A percentile compares a stretch with the other conserved stretches of the same genome.
phyloP scores from a whole-genome alignment of 1,139 yeast species.

The Kurtzmaniella quercitrusa region DNA sequence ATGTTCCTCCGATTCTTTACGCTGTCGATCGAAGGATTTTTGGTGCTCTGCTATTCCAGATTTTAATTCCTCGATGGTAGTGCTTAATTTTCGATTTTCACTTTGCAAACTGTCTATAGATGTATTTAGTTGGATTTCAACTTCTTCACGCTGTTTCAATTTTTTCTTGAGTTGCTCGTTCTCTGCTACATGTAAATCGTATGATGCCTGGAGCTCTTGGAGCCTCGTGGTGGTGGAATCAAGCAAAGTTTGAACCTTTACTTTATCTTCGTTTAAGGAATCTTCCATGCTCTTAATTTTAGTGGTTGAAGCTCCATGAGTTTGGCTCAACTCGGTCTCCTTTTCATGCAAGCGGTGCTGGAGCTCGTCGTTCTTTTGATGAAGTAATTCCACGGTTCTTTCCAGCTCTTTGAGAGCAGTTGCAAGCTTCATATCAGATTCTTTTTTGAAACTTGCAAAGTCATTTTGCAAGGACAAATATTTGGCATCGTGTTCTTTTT shows the following conservation, averaged over 20 bases:
- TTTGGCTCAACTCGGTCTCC: background rate
- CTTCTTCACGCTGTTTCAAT: background rate
- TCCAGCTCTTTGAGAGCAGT: background rate
- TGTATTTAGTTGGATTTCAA: background rate
- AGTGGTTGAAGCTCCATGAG: background rate
- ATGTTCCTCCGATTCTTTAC: background rate
- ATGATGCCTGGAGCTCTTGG: background rate
- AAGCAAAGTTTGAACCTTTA: constrained; percentile 1
- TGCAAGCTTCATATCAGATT: background rate
- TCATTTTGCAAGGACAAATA: background rate
- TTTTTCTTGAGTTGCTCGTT: background rate
- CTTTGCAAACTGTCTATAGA: background rate
- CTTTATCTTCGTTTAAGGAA: constrained; percentile 3
- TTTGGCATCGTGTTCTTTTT: background rate
- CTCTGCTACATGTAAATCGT: background rate
- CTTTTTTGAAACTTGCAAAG: background rate
- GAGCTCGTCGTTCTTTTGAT: background rate
- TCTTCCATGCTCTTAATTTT: background rate
- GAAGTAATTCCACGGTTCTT: background rate
- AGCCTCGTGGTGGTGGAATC: background rate
- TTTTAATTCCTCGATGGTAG: background rate
- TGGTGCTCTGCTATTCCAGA: background rate
- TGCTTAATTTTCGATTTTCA: background rate
- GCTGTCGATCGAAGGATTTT: background rate
- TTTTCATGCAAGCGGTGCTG: background rate